These are phyloP conservation scores for Candida parachauliodes DNA, from an alignment of 805 yeast genomes.

Conservation along the genomic window DNA sequence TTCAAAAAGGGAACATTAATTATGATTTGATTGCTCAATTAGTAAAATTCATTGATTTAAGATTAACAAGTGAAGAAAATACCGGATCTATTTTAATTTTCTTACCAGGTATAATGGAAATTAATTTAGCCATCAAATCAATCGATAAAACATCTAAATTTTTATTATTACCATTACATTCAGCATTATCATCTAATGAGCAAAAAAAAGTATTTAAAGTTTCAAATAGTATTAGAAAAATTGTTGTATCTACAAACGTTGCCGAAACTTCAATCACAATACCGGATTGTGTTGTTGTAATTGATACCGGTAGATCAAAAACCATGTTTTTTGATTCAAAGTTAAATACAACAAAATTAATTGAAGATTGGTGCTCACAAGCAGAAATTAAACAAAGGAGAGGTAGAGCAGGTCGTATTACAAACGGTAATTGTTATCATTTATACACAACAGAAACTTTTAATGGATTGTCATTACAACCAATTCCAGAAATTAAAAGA, in stretches of 20 bases:
- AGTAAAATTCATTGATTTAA: slow-evolving; percentile 49
- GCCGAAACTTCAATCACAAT: slow-evolving; percentile 98
- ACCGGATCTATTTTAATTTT: slow-evolving; percentile 80
- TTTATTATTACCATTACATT: slow-evolving; percentile 71
- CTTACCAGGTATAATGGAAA: slow-evolving; percentile 89
- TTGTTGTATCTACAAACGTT: slow-evolving; percentile 86
- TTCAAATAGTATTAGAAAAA: slow-evolving; percentile 57
- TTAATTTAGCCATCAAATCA: slow-evolving; percentile 57
- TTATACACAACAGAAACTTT: slow-evolving; percentile 63
- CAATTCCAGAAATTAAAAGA: slow-evolving; percentile 85
- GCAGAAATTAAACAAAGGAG: slow-evolving; percentile 90
- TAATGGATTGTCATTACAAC: slow-evolving; percentile 59
- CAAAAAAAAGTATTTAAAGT: slow-evolving; percentile 70
- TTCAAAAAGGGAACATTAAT: slow-evolving; percentile 65
- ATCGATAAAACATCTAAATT: slow-evolving; percentile 17
- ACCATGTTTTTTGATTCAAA: slow-evolving; percentile 66
- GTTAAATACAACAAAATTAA: slow-evolving; percentile 63
- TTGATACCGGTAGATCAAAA: slow-evolving; percentile 85
- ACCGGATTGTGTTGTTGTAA: slow-evolving; percentile 88
- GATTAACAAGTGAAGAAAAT: slow-evolving; percentile 36
- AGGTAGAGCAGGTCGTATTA: slow-evolving; percentile 98
- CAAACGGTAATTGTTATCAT: slow-evolving; percentile 77
- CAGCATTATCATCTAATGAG: slow-evolving; percentile 78
- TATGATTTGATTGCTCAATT: slow-evolving; percentile 65
- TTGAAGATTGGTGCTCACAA: slow-evolving; percentile 82